These are phyloP conservation scores for Yamadazyma tumulicola DNA, from an alignment of 805 yeast genomes.

Conservation along the genomic window DNA sequence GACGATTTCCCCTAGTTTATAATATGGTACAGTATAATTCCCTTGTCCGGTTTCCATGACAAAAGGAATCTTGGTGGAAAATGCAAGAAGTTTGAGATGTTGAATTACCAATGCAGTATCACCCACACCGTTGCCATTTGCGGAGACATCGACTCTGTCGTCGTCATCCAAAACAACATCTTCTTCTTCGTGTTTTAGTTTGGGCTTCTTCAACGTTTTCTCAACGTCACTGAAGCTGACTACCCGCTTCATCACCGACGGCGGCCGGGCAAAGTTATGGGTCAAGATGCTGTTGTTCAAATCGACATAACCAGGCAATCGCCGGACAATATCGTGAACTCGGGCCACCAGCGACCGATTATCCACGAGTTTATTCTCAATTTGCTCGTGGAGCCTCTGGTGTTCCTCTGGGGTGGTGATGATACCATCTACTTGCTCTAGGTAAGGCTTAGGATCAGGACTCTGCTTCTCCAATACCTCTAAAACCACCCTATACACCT, in stretches of 20 bases:
- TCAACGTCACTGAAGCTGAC: conserved; percentile 15
- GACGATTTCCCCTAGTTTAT: conserved; percentile 43
- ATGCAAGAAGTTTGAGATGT: conserved; percentile 67
- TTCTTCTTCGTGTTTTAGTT: conserved; percentile 26
- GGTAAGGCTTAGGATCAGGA: conserved; percentile 38
- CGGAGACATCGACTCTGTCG: conserved; percentile 4
- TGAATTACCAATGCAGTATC: conserved; percentile 42
- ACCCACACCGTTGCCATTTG: conserved; percentile 23
- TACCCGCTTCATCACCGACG: conserved; percentile 22
- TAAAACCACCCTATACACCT: conserved; percentile 60
- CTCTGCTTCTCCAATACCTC: conserved; percentile 55
- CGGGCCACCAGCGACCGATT: conserved; percentile 33
- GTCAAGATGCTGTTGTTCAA: conserved; percentile 44
- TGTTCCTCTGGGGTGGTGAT: conserved; percentile 48
- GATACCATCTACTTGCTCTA: conserved; percentile 44
- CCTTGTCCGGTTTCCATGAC: conserved; percentile 54
- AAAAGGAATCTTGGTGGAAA: conserved; percentile 52
- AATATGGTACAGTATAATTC: conserved; percentile 60
- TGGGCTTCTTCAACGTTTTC: conserved; percentile 17
- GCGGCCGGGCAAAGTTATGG: conserved; percentile 39
- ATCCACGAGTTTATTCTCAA: conserved; percentile 33
- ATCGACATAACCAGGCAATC: conserved; percentile 40
- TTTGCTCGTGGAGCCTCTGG: conserved; percentile 19
- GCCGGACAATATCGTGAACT: conserved; percentile 30
- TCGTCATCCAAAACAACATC: conserved; percentile 20